Evolutionary conservation across 2,329 filamentous ascomycete genomes (phyloP).

Genomic region (Anisogramma anomala): DNA sequence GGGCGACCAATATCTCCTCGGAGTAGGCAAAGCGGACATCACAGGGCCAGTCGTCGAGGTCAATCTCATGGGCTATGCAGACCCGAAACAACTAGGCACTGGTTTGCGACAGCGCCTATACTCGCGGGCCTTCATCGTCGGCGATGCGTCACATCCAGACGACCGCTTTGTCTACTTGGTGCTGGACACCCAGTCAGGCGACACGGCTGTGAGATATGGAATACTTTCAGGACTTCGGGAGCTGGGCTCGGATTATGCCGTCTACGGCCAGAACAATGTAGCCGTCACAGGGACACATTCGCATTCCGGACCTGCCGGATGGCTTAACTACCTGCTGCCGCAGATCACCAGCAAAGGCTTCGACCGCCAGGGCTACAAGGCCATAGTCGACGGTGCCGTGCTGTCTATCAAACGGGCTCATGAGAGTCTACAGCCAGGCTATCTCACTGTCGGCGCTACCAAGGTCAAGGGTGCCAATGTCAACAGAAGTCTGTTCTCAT

Average conservation of each 20-base stretch:
- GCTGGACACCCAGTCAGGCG: slow-evolving; percentile 74
- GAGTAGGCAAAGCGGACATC: slow-evolving; percentile 43
- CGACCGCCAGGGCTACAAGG: slow-evolving; percentile 71
- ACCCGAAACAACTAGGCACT: slow-evolving; percentile 64
- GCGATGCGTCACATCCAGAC: slow-evolving; percentile 48
- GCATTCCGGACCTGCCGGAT: slow-evolving; percentile 79
- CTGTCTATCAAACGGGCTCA: slow-evolving; percentile 75
- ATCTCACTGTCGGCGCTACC: slow-evolving; percentile 57
- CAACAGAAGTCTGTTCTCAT: slow-evolving; percentile 80
- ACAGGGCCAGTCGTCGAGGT: slow-evolving; percentile 73
- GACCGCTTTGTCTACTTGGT: slow-evolving; percentile 78
- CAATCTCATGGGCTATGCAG: slow-evolving; percentile 82
- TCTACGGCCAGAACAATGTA: slow-evolving; percentile 68
- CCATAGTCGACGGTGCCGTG: slow-evolving; percentile 74
- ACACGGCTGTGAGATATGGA: slow-evolving; percentile 75
- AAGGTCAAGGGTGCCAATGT: slow-evolving; percentile 68
- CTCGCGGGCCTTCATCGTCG: slow-evolving; percentile 78
- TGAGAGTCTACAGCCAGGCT: slow-evolving; percentile 51
- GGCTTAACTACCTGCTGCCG: slow-evolving; percentile 83
- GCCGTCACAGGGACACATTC: slow-evolving; percentile 89
- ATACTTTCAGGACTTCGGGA: slow-evolving; percentile 60
- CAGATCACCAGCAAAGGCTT: slow-evolving; percentile 83
- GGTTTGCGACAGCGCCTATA: slow-evolving; percentile 78
- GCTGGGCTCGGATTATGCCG: slow-evolving; percentile 58
- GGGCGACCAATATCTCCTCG: slow-evolving; percentile 36